Conservation (phyloP, 176 grass and related monocot genomes). For the Coix lacrymajobi region DNA sequence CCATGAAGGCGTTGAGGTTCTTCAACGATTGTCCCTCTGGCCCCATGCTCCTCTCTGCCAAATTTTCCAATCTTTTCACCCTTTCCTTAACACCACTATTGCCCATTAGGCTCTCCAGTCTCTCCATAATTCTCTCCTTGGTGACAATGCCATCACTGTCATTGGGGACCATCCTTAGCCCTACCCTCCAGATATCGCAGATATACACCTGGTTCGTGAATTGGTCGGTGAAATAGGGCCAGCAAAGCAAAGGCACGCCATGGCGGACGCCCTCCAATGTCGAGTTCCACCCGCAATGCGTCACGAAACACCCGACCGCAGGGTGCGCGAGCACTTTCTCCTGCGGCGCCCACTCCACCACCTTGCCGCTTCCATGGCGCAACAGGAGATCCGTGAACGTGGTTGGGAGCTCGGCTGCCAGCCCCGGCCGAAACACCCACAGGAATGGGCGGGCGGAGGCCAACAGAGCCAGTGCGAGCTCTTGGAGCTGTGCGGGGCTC, state of each 20-base stretch:
- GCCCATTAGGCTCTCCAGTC: slow-evolving; percentile 3
- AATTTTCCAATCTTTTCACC: background rate
- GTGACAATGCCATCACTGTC: background rate
- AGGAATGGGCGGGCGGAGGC: slow-evolving; percentile 27
- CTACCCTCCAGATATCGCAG: slow-evolving; percentile 51
- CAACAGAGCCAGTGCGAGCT: slow-evolving; percentile 38
- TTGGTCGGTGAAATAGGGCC: slow-evolving; percentile 52
- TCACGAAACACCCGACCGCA: slow-evolving; percentile 38
- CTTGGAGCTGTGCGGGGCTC: slow-evolving; percentile 23
- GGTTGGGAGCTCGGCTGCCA: background rate
- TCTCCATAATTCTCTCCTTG: slow-evolving; percentile 3
- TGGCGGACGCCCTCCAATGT: slow-evolving; percentile 40
- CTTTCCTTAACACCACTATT: slow-evolving; percentile 22
- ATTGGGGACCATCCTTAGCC: slow-evolving; percentile 4
- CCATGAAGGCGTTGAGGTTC: slow-evolving; percentile 6
- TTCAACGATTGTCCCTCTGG: slow-evolving; percentile 1
- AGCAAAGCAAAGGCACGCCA: slow-evolving; percentile 44
- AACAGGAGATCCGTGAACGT: background rate
- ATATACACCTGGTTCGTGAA: slow-evolving; percentile 51
- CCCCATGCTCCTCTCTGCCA: slow-evolving; percentile 5
- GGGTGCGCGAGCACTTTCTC: slow-evolving; percentile 28
- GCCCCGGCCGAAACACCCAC: slow-evolving; percentile 36
- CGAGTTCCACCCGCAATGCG: slow-evolving; percentile 57
- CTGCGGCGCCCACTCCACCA: slow-evolving; percentile 43
- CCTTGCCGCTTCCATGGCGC: background rate